A percentile compares a stretch with the other conserved stretches of the same genome.
phyloP scores from a whole-genome alignment of 148 eudicot species.

The Vaccinium vitisidaea region DNA sequence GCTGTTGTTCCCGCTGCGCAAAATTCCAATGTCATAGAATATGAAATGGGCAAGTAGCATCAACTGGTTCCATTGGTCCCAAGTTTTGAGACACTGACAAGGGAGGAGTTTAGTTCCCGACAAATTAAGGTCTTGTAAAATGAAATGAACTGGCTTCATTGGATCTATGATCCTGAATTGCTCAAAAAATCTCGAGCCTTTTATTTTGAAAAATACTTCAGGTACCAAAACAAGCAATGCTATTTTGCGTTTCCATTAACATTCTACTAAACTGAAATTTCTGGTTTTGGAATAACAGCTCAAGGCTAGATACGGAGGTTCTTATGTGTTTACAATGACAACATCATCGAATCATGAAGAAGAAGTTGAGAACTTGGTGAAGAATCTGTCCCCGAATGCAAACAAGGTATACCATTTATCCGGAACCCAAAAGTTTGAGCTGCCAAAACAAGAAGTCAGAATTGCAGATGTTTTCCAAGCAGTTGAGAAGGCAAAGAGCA shows the following conservation, averaged over 20 bases:
- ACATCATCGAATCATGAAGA: slow-evolving; percentile 34
- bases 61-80: not conserved
- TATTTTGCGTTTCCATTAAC: slow-evolving; percentile 7
- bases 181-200: not conserved
- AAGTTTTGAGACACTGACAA: not conserved
- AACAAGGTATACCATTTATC: slow-evolving; percentile 9
- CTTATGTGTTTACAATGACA: slow-evolving; percentile 61
- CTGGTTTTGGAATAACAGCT: slow-evolving; percentile 31
- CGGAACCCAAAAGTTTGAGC: slow-evolving; percentile 71
- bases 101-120: not conserved
- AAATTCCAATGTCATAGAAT: not conserved
- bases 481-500: slow-evolving; percentile 55
- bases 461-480: slow-evolving; percentile 56
- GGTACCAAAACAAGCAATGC: not conserved
- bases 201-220: not conserved
- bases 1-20: not conserved
- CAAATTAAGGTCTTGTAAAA: not conserved
- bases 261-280: not conserved
- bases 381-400: slow-evolving; percentile 41
- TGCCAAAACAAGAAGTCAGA: slow-evolving; percentile 55
- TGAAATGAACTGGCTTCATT: not conserved
- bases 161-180: not conserved
- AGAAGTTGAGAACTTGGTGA: slow-evolving; percentile 58
- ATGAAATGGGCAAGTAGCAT: not conserved
- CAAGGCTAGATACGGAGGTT: slow-evolving; percentile 63